Evolutionary conservation across 768 basidiomycete species (phyloP).

Genomic region (Kwoniella dejecticola): DNA sequence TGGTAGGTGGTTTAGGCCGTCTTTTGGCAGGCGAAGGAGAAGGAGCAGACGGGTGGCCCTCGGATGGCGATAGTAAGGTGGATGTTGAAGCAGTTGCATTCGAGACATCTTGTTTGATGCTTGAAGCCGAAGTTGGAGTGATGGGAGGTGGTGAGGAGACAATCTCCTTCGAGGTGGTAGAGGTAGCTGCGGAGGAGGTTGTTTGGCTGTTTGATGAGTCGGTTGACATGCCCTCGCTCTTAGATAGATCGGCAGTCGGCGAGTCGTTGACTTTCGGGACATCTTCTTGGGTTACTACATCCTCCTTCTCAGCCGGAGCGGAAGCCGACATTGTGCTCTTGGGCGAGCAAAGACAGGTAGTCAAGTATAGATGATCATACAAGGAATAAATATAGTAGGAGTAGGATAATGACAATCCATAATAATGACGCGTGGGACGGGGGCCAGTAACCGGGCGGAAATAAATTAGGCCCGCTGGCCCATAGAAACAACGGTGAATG

Average conservation of each 20-base stretch:
- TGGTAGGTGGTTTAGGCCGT: conserved; percentile 52
- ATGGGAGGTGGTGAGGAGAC: not conserved
- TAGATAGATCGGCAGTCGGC: not conserved
- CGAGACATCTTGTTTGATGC: too few relatives aligned
- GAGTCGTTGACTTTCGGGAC: not conserved
- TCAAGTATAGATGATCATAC: not conserved
- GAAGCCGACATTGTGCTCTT: not conserved
- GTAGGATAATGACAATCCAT: too few relatives aligned
- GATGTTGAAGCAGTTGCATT: too few relatives aligned
- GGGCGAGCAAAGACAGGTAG: not conserved
- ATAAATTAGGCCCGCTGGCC: too few relatives aligned
- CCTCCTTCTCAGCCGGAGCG: not conserved
- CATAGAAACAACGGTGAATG: too few relatives aligned
- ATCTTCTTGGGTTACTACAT: not conserved
- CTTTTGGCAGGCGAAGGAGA: conserved; percentile 35
- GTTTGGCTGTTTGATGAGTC: too few relatives aligned
- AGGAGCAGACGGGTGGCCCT: not conserved
- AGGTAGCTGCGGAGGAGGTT: too few relatives aligned
- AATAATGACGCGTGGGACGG: too few relatives aligned
- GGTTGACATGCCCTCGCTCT: too few relatives aligned
- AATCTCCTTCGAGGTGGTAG: too few relatives aligned
- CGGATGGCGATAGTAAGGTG: not conserved
- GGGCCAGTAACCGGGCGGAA: too few relatives aligned
- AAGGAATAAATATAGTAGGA: not conserved
- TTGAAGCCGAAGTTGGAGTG: too few relatives aligned